Evolutionary conservation across 371 early-diverging fungal species (phyloP).

Genomic region (Rhizomucor miehei): DNA sequence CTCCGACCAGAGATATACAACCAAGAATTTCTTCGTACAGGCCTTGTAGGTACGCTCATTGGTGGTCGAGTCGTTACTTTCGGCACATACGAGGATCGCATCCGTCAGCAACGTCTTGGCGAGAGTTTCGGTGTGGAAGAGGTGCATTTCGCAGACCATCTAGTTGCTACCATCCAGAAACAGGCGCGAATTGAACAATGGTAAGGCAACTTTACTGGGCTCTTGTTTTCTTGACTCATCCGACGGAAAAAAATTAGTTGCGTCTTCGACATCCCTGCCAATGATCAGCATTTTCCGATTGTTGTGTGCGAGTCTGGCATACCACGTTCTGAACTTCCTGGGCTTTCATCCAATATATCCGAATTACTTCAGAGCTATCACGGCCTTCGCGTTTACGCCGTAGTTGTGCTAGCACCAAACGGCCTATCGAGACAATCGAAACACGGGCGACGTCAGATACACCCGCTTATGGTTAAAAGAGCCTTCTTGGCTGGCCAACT

Average conservation of each 20-base stretch:
- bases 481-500: slow-evolving; percentile 64
- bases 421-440: slow-evolving; percentile 67
- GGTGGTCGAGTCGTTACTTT: slow-evolving; percentile 70
- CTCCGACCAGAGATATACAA: slow-evolving; percentile 46
- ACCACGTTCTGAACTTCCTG: slow-evolving; percentile 43
- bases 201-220: slow-evolving; percentile 26
- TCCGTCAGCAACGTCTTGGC: slow-evolving; percentile 55
- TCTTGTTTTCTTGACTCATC: background rate
- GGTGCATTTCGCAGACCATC: slow-evolving; percentile 48
- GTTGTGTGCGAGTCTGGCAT: slow-evolving; percentile 64
- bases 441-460: slow-evolving; percentile 67
- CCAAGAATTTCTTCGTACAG: slow-evolving; percentile 73
- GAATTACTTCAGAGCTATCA: slow-evolving; percentile 51
- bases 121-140: slow-evolving; percentile 49
- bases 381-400: slow-evolving; percentile 61
- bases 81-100: slow-evolving; percentile 74
- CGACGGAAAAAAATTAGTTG: slow-evolving; percentile 21
- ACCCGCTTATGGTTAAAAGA: slow-evolving; percentile 61
- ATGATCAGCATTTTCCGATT: slow-evolving; percentile 70
- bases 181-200: slow-evolving; percentile 57
- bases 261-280: slow-evolving; percentile 62
- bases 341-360: slow-evolving; percentile 48
- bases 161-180: slow-evolving; percentile 51
- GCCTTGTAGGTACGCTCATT: slow-evolving; percentile 74
- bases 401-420: slow-evolving; percentile 55